These are phyloP conservation scores for Sequoiadendron giganteum DNA, from an alignment of 75 land plant species.

Conservation along the genomic window DNA sequence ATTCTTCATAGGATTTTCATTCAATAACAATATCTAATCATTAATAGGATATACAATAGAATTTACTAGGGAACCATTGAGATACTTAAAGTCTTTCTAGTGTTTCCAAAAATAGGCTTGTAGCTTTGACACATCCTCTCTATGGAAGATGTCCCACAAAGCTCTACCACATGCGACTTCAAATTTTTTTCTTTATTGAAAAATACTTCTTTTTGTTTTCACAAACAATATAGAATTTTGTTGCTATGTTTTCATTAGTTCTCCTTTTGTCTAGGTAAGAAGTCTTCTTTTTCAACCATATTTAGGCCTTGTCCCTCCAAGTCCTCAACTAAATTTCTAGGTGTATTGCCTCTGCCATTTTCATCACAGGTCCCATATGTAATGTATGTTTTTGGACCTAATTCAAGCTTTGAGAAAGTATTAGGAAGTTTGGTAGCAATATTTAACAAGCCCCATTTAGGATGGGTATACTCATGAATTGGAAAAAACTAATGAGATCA, in stretches of 20 bases:
- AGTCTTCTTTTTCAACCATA: neutral
- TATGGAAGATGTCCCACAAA: conserved; percentile 72
- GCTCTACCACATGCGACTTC: conserved; percentile 39
- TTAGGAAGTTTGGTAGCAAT: conserved; percentile 74
- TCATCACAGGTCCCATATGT: conserved; percentile 83
- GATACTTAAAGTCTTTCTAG: conserved; percentile 61
- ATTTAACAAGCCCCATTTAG: conserved; percentile 38
- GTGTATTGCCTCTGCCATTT: conserved; percentile 59
- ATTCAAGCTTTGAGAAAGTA: conserved; percentile 57
- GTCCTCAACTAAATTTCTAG: neutral
- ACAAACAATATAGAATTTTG: neutral
- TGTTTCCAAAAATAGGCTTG: conserved; percentile 47
- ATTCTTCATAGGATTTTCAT: no score
- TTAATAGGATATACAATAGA: no score
- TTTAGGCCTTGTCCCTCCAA: neutral
- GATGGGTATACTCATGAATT: no score
- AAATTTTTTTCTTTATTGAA: neutral
- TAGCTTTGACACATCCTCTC: conserved; percentile 61
- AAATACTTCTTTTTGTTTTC: neutral
- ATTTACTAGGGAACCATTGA: conserved; percentile 39
- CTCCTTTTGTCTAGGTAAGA: neutral
- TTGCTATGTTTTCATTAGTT: neutral
- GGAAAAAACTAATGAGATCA: no score
- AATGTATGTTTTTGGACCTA: conserved; percentile 92
- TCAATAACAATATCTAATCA: no score